Base-by-base conservation (phyloP, 164 flowering plant species). In the Liquidambar formosana region DNA sequence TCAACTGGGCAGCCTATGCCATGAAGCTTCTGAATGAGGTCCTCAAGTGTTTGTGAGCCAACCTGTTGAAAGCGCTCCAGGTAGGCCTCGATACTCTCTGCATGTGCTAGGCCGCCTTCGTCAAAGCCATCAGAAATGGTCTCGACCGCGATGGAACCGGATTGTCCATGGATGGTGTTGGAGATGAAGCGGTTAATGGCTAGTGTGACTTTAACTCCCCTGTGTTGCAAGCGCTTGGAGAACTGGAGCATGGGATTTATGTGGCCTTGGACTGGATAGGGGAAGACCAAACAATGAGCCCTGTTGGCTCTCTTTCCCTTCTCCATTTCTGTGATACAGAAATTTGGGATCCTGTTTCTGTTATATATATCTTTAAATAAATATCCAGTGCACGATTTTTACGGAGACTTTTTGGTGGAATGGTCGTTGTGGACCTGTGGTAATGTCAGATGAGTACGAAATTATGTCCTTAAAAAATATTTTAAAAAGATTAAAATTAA, bases 171-270 rank as follows among this genome's bases (percentile, higher is more conserved):
- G 19, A 68, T 26, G 23, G 67, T 58, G 23, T 74, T 71, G 57
- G 64, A 63, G 75, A 63, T 15, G 65, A 8, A 66, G 23, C 15
- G 5, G 16, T 65, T 70, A 10, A 28, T 58, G 8, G 65, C 68
- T 12, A 78, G 46, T 22, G 78, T 65, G 48, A 68, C 46, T 46
- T 73, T 61, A 21, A 71, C 12, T 2, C 69, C 72, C 57, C 71
- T 67, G 8, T 53, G 26, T 45, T 45, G 51, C 27, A 67, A 61
- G 14, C 65, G 64, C 67, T 75, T 73, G 68, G 80, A 59, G 57
- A 77, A 75, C 23, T 80, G 70, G 9, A 72, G 64, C 74, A 75
- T 63, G 21, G 76, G 78, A 59, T 80, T 75, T 48, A 77, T 69
- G 45, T 77, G 80, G 62, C 77, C 78, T 68, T 77, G 80, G 51